Evolutionary conservation across 148 eudicot species (phyloP).

Genomic region (Heliamphora exappendiculata): DNA sequence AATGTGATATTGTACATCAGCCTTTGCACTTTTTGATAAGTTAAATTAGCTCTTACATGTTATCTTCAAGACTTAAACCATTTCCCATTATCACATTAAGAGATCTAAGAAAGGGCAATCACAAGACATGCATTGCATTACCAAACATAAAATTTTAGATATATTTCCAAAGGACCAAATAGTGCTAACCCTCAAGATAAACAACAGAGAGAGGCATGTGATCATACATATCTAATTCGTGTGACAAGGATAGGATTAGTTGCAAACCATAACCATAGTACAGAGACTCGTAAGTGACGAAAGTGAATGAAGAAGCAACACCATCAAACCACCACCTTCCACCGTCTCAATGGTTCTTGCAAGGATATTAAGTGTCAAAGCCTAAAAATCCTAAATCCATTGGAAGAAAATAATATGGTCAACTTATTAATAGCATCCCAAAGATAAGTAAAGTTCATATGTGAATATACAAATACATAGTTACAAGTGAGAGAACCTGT

Average conservation of each 20-base stretch:
- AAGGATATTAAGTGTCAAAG: constrained; percentile 84
- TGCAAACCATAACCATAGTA: constrained; percentile 87
- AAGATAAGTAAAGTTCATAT: neutral
- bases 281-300: constrained; percentile 69
- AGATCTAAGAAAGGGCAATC: neutral
- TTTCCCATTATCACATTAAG: neutral
- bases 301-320: constrained; percentile 65
- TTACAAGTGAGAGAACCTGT: constrained; percentile 42
- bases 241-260: neutral
- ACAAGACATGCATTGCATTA: neutral
- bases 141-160: neutral
- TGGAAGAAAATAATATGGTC: neutral
- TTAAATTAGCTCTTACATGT: neutral
- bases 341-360: constrained; percentile 97
- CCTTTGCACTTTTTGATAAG: neutral
- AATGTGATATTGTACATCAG: neutral
- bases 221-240: neutral
- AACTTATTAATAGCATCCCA: neutral
- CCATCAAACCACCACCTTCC: constrained; percentile 85
- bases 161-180: neutral
- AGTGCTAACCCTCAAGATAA: neutral
- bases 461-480: neutral
- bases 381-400: constrained; percentile 69
- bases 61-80: constrained; percentile 2
- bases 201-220: neutral